phyloP scores from a whole-genome alignment of 2,329 filamentous ascomycete species.

The Diaporthe sp. region DNA sequence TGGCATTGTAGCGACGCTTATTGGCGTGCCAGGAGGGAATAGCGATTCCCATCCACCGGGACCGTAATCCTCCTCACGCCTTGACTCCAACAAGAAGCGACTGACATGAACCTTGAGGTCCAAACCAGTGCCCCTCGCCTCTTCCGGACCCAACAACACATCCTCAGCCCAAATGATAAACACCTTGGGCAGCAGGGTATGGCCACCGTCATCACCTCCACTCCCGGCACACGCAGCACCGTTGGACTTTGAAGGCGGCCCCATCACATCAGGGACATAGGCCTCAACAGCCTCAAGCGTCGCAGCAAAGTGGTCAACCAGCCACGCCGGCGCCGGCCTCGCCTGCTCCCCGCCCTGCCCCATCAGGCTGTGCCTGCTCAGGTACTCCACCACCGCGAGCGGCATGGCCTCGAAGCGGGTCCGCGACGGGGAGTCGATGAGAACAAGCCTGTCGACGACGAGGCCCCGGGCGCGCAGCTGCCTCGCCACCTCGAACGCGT shows the following conservation, averaged over 20 bases:
- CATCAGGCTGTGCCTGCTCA: neutral
- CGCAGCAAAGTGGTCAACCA: neutral
- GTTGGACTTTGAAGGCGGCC: too few species aligned
- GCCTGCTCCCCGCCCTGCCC: neutral
- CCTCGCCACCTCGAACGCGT: neutral
- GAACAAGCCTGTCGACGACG: neutral
- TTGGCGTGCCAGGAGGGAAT: neutral
- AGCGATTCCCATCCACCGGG: neutral
- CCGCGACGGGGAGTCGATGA: neutral
- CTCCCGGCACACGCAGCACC: too few species aligned
- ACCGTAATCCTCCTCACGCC: neutral
- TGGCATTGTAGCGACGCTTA: neutral
- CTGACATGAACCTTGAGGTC: neutral
- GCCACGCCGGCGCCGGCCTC: neutral
- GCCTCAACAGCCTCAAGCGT: neutral
- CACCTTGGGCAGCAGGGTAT: neutral
- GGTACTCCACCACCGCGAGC: neutral
- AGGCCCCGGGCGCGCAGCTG: neutral
- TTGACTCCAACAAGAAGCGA: neutral
- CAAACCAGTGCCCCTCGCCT: neutral
- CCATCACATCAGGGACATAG: neutral
- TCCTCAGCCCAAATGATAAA: neutral
- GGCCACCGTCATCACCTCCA: too few species aligned
- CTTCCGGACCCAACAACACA: neutral
- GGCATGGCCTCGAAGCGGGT: conserved; percentile 4